Conservation (phyloP, 306 rosid species). For the Cicer chorassanicum region DNA sequence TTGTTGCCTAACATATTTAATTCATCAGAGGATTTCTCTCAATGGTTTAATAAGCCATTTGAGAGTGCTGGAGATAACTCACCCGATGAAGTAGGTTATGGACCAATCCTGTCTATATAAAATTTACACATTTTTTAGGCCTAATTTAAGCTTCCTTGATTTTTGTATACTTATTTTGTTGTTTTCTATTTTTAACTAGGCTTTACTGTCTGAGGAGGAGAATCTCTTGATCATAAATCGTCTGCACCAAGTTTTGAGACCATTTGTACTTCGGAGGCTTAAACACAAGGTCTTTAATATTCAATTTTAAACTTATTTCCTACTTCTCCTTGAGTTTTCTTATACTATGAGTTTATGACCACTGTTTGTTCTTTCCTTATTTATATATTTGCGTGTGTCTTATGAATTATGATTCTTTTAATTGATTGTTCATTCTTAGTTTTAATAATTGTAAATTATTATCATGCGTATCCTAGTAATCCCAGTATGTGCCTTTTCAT, state of each 20-base stretch:
- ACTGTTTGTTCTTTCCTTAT: conserved; percentile 33
- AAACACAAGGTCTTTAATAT: conserved; percentile 84
- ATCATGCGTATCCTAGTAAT: not conserved
- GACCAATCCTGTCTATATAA: conserved; percentile 34
- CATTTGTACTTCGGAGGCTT: conserved; percentile 97
- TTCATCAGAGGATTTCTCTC: conserved; percentile 96
- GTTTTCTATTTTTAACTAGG: conserved; percentile 58
- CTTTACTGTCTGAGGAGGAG: conserved; percentile 96
- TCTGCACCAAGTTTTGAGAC: conserved; percentile 98
- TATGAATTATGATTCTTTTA: conserved; percentile 17
- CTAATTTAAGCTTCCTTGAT: conserved; percentile 29
- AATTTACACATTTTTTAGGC: conserved; percentile 8
- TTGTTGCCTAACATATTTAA: conserved; percentile 96
- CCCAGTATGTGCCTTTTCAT: conserved; percentile 1
- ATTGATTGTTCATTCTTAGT: conserved; percentile 30
- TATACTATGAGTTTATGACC: conserved; percentile 1
- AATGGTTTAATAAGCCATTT: conserved; percentile 99
- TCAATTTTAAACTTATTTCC: conserved; percentile 29
- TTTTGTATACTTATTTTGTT: conserved; percentile 37
- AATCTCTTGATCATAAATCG: conserved; percentile 99
- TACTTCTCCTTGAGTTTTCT: conserved; percentile 30
- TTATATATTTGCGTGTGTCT: not conserved
- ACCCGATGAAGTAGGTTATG: conserved; percentile 75
- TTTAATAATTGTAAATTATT: not conserved
- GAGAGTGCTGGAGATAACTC: conserved; percentile 93